phyloP scores from a whole-genome alignment of 306 rosid genomes.

The Casuarina cunninghamiana region DNA sequence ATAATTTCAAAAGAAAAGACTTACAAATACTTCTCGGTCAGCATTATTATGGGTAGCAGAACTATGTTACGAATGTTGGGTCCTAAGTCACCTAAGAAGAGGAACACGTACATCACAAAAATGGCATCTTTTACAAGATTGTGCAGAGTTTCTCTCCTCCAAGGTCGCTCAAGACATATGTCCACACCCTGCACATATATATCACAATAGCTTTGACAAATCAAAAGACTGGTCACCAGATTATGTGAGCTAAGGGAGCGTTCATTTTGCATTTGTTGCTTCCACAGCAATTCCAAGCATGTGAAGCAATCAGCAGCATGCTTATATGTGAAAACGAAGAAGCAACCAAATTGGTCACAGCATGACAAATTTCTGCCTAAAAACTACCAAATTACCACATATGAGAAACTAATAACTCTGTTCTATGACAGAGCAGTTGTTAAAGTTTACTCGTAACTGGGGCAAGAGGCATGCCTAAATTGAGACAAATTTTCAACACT shows the following conservation, averaged over 20 bases:
- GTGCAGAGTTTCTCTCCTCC: slow-evolving; percentile 98
- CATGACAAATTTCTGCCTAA: not conserved
- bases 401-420: not conserved
- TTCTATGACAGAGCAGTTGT: not conserved
- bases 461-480: not conserved
- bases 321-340: slow-evolving; percentile 12
- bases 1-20: too few relatives aligned
- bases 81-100: too few relatives aligned
- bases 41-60: too few relatives aligned
- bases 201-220: slow-evolving; percentile 30
- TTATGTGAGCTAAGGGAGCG: not conserved
- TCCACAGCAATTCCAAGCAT: slow-evolving; percentile 20
- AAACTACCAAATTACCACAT: not conserved
- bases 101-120: too few relatives aligned
- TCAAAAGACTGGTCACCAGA: not conserved
- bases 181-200: slow-evolving; percentile 62
- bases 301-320: slow-evolving; percentile 20
- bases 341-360: not conserved
- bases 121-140: slow-evolving; percentile 84
- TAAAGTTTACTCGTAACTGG: not conserved
- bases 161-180: slow-evolving; percentile 82
- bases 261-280: not conserved
- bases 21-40: too few relatives aligned
- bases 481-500: not conserved
- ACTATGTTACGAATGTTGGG: too few relatives aligned